phyloP scores from a whole-genome alignment of 148 eudicot genomes.

The Limonium bicolor region DNA sequence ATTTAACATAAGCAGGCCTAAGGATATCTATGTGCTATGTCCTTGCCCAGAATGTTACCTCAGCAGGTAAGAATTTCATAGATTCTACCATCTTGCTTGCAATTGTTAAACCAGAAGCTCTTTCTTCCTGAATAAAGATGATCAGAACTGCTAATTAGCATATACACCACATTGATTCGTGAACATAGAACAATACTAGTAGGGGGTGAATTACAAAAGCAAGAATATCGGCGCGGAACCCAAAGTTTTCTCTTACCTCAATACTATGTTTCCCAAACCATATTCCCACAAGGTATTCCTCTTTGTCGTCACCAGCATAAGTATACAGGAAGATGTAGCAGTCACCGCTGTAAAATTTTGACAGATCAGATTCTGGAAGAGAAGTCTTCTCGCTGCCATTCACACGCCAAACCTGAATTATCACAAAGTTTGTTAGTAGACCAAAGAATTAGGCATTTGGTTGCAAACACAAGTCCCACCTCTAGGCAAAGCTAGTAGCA shows the following conservation, averaged over 20 bases:
- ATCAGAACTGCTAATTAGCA: no score
- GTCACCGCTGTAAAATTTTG: conserved; percentile 92
- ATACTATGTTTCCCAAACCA: conserved; percentile 93
- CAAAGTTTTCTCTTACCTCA: conserved; percentile 50
- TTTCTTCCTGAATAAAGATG: conserved; percentile 53
- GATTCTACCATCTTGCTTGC: conserved; percentile 84
- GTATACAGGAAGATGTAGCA: conserved; percentile 90
- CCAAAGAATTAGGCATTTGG: no score
- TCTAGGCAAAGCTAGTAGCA: no score
- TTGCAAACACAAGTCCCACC: no score
- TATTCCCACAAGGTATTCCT: conserved; percentile 81
- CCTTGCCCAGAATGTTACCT: conserved; percentile 56
- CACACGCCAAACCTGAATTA: conserved; percentile 82
- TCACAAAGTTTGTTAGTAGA: not conserved
- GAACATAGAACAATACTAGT: no score
- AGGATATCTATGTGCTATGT: no score
- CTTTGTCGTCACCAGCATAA: conserved; percentile 77
- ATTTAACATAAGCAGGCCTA: conserved; percentile 6
- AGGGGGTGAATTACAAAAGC: no score
- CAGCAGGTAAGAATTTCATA: conserved; percentile 68
- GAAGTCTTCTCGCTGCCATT: conserved; percentile 54
- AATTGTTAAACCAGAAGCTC: conserved; percentile 53
- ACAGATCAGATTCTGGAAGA: conserved; percentile 57
- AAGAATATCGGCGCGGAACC: no score
- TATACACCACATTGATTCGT: no score